phyloP scores from a whole-genome alignment of 805 yeast species.

The Cyberlindnera mycetangii region DNA sequence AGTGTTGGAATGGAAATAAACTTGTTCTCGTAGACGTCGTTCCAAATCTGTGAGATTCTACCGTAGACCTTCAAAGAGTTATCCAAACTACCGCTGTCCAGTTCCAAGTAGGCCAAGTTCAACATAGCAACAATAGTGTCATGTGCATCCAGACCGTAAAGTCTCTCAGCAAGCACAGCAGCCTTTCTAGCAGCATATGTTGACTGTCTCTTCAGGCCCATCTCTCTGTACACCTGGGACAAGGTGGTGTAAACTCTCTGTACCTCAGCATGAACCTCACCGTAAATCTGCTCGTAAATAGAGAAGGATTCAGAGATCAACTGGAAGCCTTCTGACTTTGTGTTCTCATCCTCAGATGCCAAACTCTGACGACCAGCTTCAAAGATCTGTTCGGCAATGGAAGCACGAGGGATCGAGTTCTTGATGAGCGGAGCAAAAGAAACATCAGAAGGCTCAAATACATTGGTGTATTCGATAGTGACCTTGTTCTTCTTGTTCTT shows the following conservation, averaged over 20 bases:
- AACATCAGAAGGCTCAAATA: conserved; percentile 61
- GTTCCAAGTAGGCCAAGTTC: conserved; percentile 73
- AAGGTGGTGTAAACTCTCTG: conserved; percentile 65
- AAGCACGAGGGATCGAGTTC: conserved; percentile 62
- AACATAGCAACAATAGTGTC: conserved; percentile 70
- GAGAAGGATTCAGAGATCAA: conserved; percentile 68
- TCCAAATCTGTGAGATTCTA: conserved; percentile 60
- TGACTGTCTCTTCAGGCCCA: conserved; percentile 56
- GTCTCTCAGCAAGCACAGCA: conserved; percentile 72
- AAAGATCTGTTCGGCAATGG: conserved; percentile 72
- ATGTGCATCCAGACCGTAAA: conserved; percentile 74
- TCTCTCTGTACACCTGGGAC: conserved; percentile 64
- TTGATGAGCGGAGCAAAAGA: conserved; percentile 75
- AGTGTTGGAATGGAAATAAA: conserved; percentile 74
- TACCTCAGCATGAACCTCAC: conserved; percentile 74
- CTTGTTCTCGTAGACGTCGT: conserved; percentile 43
- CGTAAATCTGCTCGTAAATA: conserved; percentile 80
- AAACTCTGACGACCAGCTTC: conserved; percentile 47
- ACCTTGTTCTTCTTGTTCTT: conserved; percentile 26
- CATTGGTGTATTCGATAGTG: conserved; percentile 29
- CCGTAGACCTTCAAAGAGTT: conserved; percentile 62
- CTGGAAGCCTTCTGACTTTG: conserved; percentile 56
- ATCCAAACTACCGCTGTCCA: conserved; percentile 51
- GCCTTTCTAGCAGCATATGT: conserved; percentile 65
- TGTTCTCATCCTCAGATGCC: conserved; percentile 25